A percentile compares a stretch with the other conserved stretches of the same genome.
These are phyloP conservation scores for Camellia oleifera DNA, from an alignment of 179 eudicot genomes.

Conservation along the genomic window DNA sequence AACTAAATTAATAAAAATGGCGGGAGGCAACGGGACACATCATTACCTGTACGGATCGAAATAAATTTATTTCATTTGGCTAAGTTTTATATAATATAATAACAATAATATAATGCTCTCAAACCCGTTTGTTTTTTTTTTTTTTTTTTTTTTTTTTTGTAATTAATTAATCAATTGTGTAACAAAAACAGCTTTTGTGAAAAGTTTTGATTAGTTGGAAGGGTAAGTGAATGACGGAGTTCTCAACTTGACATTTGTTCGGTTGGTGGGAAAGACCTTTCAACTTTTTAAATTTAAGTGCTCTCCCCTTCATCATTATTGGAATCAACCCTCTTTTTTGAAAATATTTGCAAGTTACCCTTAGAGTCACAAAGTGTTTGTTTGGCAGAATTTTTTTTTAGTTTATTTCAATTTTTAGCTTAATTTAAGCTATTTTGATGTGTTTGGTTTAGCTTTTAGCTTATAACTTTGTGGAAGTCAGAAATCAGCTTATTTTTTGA, in stretches of 20 bases:
- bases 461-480: too few relatives aligned
- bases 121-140: background rate
- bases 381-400: too few relatives aligned
- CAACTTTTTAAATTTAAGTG: background rate
- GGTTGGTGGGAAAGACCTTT: slow-evolving; percentile 16
- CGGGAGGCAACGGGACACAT: slow-evolving; percentile 28
- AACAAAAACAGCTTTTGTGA: background rate
- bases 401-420: too few relatives aligned
- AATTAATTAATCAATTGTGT: background rate
- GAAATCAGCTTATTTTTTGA: too few relatives aligned
- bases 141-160: too few relatives aligned
- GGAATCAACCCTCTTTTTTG: background rate
- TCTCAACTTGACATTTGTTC: slow-evolving; percentile 24
- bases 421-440: too few relatives aligned
- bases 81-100: background rate
- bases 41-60: slow-evolving; percentile 28
- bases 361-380: background rate
- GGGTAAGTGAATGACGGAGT: slow-evolving; percentile 10
- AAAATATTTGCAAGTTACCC: background rate
- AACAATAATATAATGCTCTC: background rate
- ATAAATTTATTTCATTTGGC: background rate
- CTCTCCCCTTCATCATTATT: slow-evolving; percentile 2
- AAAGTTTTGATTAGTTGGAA: slow-evolving; percentile 18
- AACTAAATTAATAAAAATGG: slow-evolving; percentile 7
- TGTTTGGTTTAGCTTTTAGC: too few relatives aligned